Conservation (phyloP, 2,329 filamentous ascomycete species). For the Cladosporium sp. region DNA sequence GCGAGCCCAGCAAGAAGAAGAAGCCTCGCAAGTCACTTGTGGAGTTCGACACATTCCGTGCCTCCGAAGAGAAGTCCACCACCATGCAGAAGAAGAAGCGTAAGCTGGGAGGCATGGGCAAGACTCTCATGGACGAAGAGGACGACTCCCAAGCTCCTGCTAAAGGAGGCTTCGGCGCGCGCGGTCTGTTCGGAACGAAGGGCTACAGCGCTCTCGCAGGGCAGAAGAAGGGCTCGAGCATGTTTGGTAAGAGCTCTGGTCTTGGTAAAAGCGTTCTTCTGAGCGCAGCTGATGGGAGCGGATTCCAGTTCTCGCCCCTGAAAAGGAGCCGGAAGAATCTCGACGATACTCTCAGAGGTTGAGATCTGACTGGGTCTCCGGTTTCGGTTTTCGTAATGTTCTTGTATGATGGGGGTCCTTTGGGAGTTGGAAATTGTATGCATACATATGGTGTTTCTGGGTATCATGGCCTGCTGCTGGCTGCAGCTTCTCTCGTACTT, state of each 20-base stretch:
- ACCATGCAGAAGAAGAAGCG: slow-evolving; percentile 38
- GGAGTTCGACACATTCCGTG: slow-evolving; percentile 42
- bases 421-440: not conserved
- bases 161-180: slow-evolving; percentile 28
- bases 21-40: slow-evolving; percentile 49
- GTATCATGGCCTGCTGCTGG: not conserved
- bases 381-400: slow-evolving; percentile 18
- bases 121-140: slow-evolving; percentile 43
- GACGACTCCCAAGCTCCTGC: slow-evolving; percentile 31
- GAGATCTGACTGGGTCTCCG: not conserved
- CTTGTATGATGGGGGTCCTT: not conserved
- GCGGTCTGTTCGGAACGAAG: slow-evolving; percentile 33
- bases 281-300: slow-evolving; percentile 37
- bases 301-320: slow-evolving; percentile 40
- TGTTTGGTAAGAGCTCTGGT: slow-evolving; percentile 26
- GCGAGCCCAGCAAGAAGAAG: slow-evolving; percentile 39
- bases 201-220: slow-evolving; percentile 35
- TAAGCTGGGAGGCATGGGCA: slow-evolving; percentile 39
- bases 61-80: slow-evolving; percentile 32
- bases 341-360: slow-evolving; percentile 36
- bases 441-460: slow-evolving; percentile 5
- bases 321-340: slow-evolving; percentile 36
- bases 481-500: not conserved
- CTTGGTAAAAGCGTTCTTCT: slow-evolving; percentile 31
- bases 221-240: slow-evolving; percentile 31